Conservation (phyloP, 257 asterid genomes). For the Penstemon davidsonii region DNA sequence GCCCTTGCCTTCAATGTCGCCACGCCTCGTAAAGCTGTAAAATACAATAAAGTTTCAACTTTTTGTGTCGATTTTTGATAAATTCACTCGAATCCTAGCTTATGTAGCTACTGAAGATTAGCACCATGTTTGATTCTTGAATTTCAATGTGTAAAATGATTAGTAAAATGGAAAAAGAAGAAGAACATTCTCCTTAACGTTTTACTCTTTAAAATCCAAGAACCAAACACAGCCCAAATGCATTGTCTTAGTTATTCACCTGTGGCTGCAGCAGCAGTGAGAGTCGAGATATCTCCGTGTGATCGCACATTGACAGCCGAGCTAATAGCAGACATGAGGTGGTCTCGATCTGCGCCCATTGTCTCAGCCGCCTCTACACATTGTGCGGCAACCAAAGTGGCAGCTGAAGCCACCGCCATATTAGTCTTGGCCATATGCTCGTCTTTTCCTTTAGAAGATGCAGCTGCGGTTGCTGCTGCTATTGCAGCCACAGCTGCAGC, state of each 20-base stretch:
- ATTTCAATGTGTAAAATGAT: too few relatives aligned
- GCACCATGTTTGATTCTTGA: too few relatives aligned
- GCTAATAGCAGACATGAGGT: conserved; percentile 82
- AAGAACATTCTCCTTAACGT: too few relatives aligned
- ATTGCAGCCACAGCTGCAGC: conserved; percentile 93
- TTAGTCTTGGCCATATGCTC: conserved; percentile 81
- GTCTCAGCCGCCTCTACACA: conserved; percentile 96
- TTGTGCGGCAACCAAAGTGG: conserved; percentile 92
- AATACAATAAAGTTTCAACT: too few relatives aligned
- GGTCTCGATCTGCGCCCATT: conserved; percentile 95
- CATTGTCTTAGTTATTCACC: conserved; percentile 35
- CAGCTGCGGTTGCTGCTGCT: conserved; percentile 91
- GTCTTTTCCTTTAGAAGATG: conserved; percentile 64
- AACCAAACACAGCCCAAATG: not conserved
- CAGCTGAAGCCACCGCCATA: conserved; percentile 96
- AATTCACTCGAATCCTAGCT: not conserved
- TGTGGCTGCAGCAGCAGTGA: conserved; percentile 97
- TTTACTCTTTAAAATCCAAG: too few relatives aligned
- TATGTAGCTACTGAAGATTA: not conserved
- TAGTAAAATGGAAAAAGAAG: too few relatives aligned
- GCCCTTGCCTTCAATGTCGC: conserved; percentile 98
- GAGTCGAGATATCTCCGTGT: conserved; percentile 92
- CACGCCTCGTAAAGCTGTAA: conserved; percentile 82
- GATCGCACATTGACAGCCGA: conserved; percentile 92
- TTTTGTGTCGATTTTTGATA: too few relatives aligned